Evolutionary conservation across 2,329 filamentous ascomycete genomes (phyloP).

Genomic region (Davidsoniella eucalypti): DNA sequence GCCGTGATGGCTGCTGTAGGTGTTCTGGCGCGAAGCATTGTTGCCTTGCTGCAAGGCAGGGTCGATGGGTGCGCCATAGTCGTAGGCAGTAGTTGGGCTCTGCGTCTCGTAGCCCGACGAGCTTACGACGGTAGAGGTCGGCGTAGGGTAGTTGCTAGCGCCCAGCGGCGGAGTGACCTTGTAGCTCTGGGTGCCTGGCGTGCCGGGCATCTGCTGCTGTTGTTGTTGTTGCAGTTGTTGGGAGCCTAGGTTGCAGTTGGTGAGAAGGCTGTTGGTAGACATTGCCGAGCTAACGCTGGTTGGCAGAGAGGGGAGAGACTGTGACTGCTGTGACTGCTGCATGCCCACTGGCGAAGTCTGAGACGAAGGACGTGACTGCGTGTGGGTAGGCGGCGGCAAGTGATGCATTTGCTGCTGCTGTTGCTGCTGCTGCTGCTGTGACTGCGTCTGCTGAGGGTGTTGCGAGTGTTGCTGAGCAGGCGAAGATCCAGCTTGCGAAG

Average conservation of each 20-base stretch:
- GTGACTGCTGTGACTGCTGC: neutral
- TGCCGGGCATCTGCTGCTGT: constrained; percentile 6
- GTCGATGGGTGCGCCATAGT: constrained; percentile 44
- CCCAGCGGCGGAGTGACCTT: constrained; percentile 9
- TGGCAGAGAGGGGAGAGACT: neutral
- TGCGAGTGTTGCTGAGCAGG: constrained; percentile 7
- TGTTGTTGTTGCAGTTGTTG: neutral
- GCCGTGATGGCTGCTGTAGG: constrained; percentile 2
- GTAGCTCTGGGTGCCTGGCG: constrained; percentile 1
- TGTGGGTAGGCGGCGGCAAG: neutral
- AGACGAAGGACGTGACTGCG: constrained; percentile 5
- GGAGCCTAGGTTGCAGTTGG: neutral
- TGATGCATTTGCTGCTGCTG: constrained; percentile 1
- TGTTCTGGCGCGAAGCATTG: neutral
- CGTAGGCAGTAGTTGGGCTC: constrained; percentile 21
- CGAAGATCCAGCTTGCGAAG: neutral
- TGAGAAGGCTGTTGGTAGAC: constrained; percentile 3
- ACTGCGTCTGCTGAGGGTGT: constrained; percentile 5
- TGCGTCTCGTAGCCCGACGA: constrained; percentile 11
- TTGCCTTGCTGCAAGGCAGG: constrained; percentile 35
- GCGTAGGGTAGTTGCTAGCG: constrained; percentile 10
- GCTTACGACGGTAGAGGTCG: constrained; percentile 8
- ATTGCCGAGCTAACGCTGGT: neutral
- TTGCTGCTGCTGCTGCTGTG: constrained; percentile 2
- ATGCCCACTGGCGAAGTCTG: constrained; percentile 5